Base-by-base conservation (phyloP, 768 basidiomycete genomes). In the Austroboletus festivus region DNA sequence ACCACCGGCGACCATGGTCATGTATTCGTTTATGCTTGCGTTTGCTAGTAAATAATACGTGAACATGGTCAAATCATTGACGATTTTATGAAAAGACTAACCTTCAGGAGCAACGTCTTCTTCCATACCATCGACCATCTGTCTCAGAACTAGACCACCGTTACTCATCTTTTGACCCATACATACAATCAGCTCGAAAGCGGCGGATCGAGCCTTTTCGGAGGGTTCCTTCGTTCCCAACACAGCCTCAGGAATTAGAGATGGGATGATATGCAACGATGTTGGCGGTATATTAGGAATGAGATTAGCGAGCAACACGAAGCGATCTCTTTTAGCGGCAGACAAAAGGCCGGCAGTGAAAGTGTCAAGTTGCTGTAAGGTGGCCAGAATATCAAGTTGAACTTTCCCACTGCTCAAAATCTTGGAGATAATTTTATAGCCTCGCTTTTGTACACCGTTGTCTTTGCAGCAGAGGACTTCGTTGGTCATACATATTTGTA, bases 181-280 rank as follows among this genome's bases (percentile, higher is more conserved):
- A 7, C 81, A 79, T 11, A 98, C 79, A 42, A 98, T 76, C 38
- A 96, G 69, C 12, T 94, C 91, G 63, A 95, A 99, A 1, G 94
- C 93, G 5, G 86, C 91, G 43, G 76, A 77, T 41, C 96, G 79
- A 0, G 93, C 85, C 60, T 90, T 93, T 64, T 93, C 93, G 28
- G 95, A 95, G 3, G 93, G 90, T 63, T 99, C 95, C 65, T 99
- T 99, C 12, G 94, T 97, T 2, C 90, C 93, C 22, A 99, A 72
- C 9, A 98, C 89, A 13, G 89, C 90, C 70, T 99, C 96, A 3
- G 95, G 92, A 39, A 98, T 86, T 20, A 98, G 72, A 2, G 86
- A 83, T 2, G 93, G 89, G 42, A 99, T 84, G 42, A 95, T 69
- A 56, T 96, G 89, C 56, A 98, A 69, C 18, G 82, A 76, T 5